Conservation (phyloP, 495 filamentous ascomycete species). For the Jackrogersella minutella region DNA sequence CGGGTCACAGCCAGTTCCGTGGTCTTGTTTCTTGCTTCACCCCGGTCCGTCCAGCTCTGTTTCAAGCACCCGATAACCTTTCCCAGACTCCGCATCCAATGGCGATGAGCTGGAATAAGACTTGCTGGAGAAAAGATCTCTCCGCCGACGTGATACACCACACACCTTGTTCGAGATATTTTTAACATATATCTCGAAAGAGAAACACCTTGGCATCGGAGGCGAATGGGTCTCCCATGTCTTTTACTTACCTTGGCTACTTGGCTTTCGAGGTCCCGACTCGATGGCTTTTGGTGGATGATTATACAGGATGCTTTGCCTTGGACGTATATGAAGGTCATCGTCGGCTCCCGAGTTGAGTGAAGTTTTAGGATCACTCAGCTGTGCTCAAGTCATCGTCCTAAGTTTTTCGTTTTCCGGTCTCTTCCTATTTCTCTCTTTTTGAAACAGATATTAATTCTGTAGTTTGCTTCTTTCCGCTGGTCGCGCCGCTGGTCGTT, state of each 20-base stretch:
- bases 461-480: constrained; percentile 45
- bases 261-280: constrained; percentile 41
- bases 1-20: constrained; percentile 21
- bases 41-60: constrained; percentile 33
- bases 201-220: constrained; percentile 41
- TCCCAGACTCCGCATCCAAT: constrained; percentile 35
- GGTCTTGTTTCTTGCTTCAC: constrained; percentile 19
- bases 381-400: constrained; percentile 50
- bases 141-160: constrained; percentile 30
- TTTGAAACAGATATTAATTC: constrained; percentile 33
- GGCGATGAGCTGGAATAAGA: constrained; percentile 18
- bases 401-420: constrained; percentile 37
- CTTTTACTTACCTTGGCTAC: constrained; percentile 20
- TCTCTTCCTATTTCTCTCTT: constrained; percentile 40
- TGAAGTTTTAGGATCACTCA: constrained; percentile 42
- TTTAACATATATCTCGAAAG: constrained; percentile 33
- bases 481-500: constrained; percentile 53
- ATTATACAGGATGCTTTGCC: constrained; percentile 11
- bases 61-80: constrained; percentile 42
- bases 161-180: constrained; percentile 38
- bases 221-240: constrained; percentile 30
- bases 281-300: constrained; percentile 21
- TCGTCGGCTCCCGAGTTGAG: constrained; percentile 36
- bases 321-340: constrained; percentile 46
- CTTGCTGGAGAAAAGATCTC: constrained; percentile 18